Evolutionary conservation across 1,284 basidiomycete genomes (phyloP).

Genomic region (Heliocybe sulcata): DNA sequence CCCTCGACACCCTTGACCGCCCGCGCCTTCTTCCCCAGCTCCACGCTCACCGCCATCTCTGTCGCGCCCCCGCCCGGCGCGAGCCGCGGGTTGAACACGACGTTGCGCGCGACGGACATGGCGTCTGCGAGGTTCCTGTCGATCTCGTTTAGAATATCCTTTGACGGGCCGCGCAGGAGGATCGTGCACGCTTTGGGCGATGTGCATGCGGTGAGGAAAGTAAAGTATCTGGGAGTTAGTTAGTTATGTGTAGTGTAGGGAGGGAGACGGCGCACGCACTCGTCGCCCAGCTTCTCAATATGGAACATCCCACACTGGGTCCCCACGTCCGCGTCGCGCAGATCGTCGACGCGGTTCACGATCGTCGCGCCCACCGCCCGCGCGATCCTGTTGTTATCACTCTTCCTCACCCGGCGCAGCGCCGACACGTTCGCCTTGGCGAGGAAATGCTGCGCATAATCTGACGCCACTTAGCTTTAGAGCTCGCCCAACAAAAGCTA

Average conservation of each 20-base stretch:
- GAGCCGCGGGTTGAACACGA: slow-evolving; percentile 90
- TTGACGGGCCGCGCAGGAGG: slow-evolving; percentile 95
- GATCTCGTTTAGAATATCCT: slow-evolving; percentile 97
- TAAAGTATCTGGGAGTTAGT: slow-evolving; percentile 70
- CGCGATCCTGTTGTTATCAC: slow-evolving; percentile 98
- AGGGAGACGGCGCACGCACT: slow-evolving; percentile 44
- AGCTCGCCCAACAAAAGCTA: slow-evolving; percentile 2
- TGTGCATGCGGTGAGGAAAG: slow-evolving; percentile 89
- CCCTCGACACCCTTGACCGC: slow-evolving; percentile 81
- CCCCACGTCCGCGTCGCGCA: slow-evolving; percentile 88
- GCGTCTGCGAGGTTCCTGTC: slow-evolving; percentile 97
- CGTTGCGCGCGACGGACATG: slow-evolving; percentile 96
- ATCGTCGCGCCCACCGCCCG: slow-evolving; percentile 95
- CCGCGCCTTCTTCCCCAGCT: slow-evolving; percentile 79
- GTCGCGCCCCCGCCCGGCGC: slow-evolving; percentile 95
- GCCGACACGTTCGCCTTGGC: slow-evolving; percentile 88
- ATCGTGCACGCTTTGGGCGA: slow-evolving; percentile 98
- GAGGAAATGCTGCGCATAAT: slow-evolving; percentile 92
- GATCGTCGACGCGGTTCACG: slow-evolving; percentile 94
- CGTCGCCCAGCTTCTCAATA: slow-evolving; percentile 96
- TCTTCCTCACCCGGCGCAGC: slow-evolving; percentile 92
- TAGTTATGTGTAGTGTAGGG: background rate
- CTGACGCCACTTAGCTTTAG: slow-evolving; percentile 29
- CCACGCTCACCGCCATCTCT: slow-evolving; percentile 96
- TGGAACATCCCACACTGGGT: slow-evolving; percentile 93